Evolutionary conservation across 2,329 filamentous ascomycete genomes (phyloP).

Genomic region (Emericellopsis atlantica): DNA sequence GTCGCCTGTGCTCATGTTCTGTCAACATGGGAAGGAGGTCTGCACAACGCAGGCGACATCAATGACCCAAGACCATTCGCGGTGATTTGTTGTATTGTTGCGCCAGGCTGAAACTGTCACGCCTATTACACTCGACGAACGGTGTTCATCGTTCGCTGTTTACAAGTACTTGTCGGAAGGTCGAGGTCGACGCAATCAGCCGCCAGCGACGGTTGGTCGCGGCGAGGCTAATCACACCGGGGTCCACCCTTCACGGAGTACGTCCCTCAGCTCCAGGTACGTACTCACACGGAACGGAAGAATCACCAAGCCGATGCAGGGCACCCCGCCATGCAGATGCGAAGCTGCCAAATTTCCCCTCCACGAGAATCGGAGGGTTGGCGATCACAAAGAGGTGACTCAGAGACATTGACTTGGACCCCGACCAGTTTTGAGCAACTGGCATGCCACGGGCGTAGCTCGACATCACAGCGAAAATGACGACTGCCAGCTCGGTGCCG

Average conservation of each 20-base stretch:
- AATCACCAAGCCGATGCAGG: slow-evolving; percentile 1
- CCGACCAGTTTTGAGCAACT: not conserved
- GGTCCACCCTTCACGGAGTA: not conserved
- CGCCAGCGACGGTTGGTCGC: no score
- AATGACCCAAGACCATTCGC: no score
- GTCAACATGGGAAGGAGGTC: not conserved
- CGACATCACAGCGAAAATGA: slow-evolving; percentile 21
- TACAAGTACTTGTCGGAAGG: no score
- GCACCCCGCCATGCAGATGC: slow-evolving; percentile 2
- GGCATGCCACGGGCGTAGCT: not conserved
- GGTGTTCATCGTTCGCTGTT: no score
- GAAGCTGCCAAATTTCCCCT: slow-evolving; percentile 2
- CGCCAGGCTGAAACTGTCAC: no score
- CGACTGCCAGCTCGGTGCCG: slow-evolving; percentile 20
- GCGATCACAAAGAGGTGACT: slow-evolving; percentile 1
- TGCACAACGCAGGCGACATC: no score
- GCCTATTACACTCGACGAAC: no score
- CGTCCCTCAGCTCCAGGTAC: no score
- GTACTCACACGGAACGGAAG: not conserved
- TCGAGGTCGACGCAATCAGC: no score
- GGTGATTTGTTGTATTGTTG: no score
- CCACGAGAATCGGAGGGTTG: not conserved
- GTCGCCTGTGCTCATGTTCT: slow-evolving; percentile 12
- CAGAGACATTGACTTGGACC: not conserved
- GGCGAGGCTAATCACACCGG: no score